phyloP scores from a whole-genome alignment of 805 yeast genomes.

The Suhomyces vadensis region DNA sequence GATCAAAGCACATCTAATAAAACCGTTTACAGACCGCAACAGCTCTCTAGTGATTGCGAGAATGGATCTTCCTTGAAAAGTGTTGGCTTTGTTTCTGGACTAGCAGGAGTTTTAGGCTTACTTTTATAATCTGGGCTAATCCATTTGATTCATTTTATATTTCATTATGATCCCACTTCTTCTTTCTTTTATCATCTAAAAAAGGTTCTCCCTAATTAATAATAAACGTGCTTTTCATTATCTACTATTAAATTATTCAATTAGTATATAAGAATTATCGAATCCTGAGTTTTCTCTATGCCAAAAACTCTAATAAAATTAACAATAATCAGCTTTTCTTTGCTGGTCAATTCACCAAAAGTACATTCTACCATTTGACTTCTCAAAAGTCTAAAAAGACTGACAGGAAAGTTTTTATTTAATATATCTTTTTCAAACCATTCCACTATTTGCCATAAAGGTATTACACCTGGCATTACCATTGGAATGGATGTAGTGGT shows the following conservation, averaged over 20 bases:
- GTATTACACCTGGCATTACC: constrained; percentile 53
- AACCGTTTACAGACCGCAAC: constrained; percentile 9
- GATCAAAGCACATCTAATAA: constrained; percentile 9
- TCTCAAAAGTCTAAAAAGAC: constrained; percentile 16
- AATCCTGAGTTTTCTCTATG: constrained; percentile 30
- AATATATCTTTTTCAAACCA: constrained; percentile 30
- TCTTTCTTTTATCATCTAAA: too few species aligned
- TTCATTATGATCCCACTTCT: too few species aligned
- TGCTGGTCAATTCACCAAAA: constrained; percentile 23
- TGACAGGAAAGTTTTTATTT: constrained; percentile 17
- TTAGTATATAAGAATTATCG: constrained; percentile 10
- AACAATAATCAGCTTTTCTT: constrained; percentile 30
- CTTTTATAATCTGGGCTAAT: constrained; percentile 10
- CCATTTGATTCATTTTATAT: background rate
- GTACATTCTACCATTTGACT: constrained; percentile 20
- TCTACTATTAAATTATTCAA: background rate
- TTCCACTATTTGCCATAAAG: constrained; percentile 46
- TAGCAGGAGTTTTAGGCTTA: constrained; percentile 14
- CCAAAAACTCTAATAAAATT: constrained; percentile 49
- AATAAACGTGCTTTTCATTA: background rate
- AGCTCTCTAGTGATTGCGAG: constrained; percentile 13
- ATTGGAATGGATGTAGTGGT: constrained; percentile 29
- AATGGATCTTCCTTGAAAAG: constrained; percentile 12
- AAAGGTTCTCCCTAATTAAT: background rate
- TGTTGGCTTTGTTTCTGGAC: constrained; percentile 11